These are phyloP conservation scores for Mallotus repandus DNA, from an alignment of 441 rosid genomes.

Conservation along the genomic window DNA sequence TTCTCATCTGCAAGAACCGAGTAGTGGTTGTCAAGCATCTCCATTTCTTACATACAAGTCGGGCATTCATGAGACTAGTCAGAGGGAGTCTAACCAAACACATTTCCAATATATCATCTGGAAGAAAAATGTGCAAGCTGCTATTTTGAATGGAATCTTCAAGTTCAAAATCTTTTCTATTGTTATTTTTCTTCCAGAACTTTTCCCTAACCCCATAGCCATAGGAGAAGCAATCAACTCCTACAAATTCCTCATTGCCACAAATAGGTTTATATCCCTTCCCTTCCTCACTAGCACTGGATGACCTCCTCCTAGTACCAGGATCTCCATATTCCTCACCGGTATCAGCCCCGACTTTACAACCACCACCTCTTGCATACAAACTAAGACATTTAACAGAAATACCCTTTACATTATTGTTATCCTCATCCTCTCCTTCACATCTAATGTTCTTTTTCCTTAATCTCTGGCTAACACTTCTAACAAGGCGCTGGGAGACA, in stretches of 20 bases:
- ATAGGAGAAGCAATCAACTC: slow-evolving; percentile 74
- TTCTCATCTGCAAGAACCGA: slow-evolving; percentile 72
- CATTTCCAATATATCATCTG: slow-evolving; percentile 85
- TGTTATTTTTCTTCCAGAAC: slow-evolving; percentile 69
- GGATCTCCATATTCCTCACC: slow-evolving; percentile 77
- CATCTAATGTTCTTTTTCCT: slow-evolving; percentile 52
- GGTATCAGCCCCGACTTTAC: slow-evolving; percentile 88
- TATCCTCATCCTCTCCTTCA: slow-evolving; percentile 57
- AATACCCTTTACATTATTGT: slow-evolving; percentile 40
- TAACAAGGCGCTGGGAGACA: slow-evolving; percentile 67
- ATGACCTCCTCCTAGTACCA: slow-evolving; percentile 66
- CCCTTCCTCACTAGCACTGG: slow-evolving; percentile 78
- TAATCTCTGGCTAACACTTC: slow-evolving; percentile 73
- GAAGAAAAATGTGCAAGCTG: slow-evolving; percentile 71
- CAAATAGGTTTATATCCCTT: slow-evolving; percentile 57
- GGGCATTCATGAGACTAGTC: slow-evolving; percentile 77
- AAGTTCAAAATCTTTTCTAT: slow-evolving; percentile 44
- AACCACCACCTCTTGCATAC: slow-evolving; percentile 75
- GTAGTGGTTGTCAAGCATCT: slow-evolving; percentile 62
- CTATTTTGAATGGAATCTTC: slow-evolving; percentile 44
- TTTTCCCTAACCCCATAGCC: slow-evolving; percentile 70
- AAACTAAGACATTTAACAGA: slow-evolving; percentile 65
- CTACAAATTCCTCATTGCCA: slow-evolving; percentile 59
- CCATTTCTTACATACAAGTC: slow-evolving; percentile 97
- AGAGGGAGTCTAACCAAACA: slow-evolving; percentile 88